Base-by-base conservation (phyloP, 2,329 filamentous ascomycete species). In the Sphaceloma murrayae region DNA sequence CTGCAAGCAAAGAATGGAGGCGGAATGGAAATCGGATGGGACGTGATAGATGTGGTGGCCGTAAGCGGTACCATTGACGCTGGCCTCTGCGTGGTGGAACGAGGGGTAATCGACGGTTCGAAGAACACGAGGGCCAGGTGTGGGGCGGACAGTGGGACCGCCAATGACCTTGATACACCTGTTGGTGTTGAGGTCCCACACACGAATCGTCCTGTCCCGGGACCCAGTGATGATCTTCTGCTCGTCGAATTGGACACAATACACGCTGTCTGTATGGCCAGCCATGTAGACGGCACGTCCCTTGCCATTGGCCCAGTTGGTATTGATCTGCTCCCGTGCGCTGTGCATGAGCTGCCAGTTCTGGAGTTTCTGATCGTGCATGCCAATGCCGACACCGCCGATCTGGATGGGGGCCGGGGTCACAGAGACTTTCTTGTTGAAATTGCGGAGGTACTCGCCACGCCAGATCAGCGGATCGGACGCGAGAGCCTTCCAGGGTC, bases 201-300 rank as follows among this genome's bases (percentile, higher is more conserved):
- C 78, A 40, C 91, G 83, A 53, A 98, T 91, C 0, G 91, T 96
- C 60, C 85, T 85, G 64, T 98, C 91, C 50, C 91, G 81, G 7
- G 89, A 95, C 19, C 91, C 91, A 2, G 91, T 96, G 52, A 98
- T 88, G 58, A 96, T 94, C 64, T 96, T 98, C 59, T 83, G 73
- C 81, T 96, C 89, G 61, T 98, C 91, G 60, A 96, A 98, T 59
- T 98, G 91, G 46, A 94, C 77, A 63, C 91, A 98, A 66, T 98
- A 98, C 46, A 98, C 93, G 52, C 87, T 95, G 62, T 98, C 91
- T 18, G 80, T 80, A 61, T 98, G 91, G 2, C 91, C 91, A 55
- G 91, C 86, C 16, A 98, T 73, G 62, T 95, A 96, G 46, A 94
- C 78, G 0, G 86, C 81, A 34, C 78, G 80, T 6, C 87, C 85